Evolutionary conservation across 495 filamentous ascomycete species (phyloP).

Genomic region (Parachaetomium inaequale): DNA sequence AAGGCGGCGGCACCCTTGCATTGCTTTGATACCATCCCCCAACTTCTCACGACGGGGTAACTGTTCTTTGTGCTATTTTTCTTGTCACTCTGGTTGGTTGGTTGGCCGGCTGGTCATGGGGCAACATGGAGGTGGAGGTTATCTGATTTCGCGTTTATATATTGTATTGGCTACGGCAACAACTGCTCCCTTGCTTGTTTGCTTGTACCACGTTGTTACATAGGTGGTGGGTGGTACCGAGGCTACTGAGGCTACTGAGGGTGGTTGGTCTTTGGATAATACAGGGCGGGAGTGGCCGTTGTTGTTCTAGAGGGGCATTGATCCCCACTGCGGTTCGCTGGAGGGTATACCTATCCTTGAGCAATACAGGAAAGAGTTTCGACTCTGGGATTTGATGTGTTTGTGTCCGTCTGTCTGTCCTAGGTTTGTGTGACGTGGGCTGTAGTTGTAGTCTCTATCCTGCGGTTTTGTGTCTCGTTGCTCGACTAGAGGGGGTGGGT

Average conservation of each 20-base stretch:
- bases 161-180: too few relatives aligned
- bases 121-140: background rate
- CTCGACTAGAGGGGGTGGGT: background rate
- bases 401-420: background rate
- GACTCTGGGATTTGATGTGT: background rate
- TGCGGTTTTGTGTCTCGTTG: background rate
- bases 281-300: too few relatives aligned
- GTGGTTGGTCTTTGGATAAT: too few relatives aligned
- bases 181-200: too few relatives aligned
- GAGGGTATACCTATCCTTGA: background rate
- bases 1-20: background rate
- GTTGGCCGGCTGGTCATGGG: background rate
- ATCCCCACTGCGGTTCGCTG: background rate
- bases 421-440: background rate
- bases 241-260: too few relatives aligned
- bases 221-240: background rate
- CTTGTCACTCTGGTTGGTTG: background rate
- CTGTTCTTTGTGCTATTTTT: background rate
- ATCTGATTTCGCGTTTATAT: background rate
- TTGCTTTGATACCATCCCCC: slow-evolving; percentile 1
- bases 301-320: too few relatives aligned
- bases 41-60: background rate
- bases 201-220: background rate
- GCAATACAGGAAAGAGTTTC: background rate
- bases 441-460: background rate